These are phyloP conservation scores for Huntiella moniliformis DNA, from an alignment of 2,329 filamentous ascomycete genomes.

Conservation along the genomic window DNA sequence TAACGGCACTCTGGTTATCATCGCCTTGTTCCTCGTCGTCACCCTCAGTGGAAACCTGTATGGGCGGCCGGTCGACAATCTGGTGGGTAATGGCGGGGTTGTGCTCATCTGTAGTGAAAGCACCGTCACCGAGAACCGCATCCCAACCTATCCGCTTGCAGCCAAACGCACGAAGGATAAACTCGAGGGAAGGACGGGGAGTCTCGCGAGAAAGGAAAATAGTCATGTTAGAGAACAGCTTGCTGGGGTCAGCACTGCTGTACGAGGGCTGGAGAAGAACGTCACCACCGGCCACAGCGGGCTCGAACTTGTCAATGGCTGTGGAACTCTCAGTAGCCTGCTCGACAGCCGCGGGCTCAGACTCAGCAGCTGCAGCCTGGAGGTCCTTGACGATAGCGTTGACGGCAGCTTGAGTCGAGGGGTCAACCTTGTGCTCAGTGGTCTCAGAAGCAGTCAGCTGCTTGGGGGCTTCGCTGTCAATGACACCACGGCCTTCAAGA, in stretches of 20 bases:
- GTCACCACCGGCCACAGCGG: conserved; percentile 68
- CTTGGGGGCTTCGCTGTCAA: conserved; percentile 4
- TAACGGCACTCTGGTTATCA: conserved; percentile 44
- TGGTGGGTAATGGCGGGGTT: conserved; percentile 90
- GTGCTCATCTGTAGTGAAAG: conserved; percentile 75
- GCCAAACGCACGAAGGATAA: conserved; percentile 81
- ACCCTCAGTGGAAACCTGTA: conserved; percentile 38
- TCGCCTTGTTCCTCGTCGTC: conserved; percentile 26
- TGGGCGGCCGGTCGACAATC: conserved; percentile 73
- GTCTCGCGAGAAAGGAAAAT: conserved; percentile 90
- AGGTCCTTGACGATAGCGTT: conserved; percentile 52
- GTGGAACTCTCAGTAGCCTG: conserved; percentile 29
- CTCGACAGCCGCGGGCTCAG: conserved; percentile 22
- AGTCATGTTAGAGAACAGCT: conserved; percentile 75
- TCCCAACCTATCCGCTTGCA: conserved; percentile 97
- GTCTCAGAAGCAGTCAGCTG: conserved; percentile 29
- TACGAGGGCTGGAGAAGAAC: conserved; percentile 60
- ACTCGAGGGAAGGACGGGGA: conserved; percentile 75
- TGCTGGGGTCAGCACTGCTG: conserved; percentile 45
- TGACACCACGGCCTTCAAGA: conserved; percentile 44
- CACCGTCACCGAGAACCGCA: conserved; percentile 69
- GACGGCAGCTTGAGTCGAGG: conserved; percentile 45
- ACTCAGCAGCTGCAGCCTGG: conserved; percentile 31
- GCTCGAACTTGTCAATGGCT: conserved; percentile 80
- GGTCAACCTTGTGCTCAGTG: conserved; percentile 33